Percentiles rank a stretch among this genome's conserved stretches.
phyloP scores from a whole-genome alignment of 2,329 filamentous ascomycete species.

The Xylaria arbuscula region DNA sequence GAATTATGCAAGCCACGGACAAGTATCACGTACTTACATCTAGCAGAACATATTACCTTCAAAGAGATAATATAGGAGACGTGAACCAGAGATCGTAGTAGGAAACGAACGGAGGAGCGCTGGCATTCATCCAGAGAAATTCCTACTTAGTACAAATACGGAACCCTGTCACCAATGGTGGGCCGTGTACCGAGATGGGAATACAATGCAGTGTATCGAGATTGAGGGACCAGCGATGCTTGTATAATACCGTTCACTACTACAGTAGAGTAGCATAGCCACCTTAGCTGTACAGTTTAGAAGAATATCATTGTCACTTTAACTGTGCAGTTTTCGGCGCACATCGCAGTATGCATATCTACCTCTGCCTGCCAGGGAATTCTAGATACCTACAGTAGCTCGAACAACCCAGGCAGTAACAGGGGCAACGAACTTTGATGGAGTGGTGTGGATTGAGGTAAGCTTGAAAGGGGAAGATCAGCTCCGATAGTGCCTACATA shows the following conservation, averaged over 20 bases:
- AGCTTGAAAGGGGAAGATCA: background rate
- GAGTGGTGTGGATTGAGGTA: conserved; percentile 8
- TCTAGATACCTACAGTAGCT: too few species aligned
- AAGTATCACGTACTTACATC: background rate
- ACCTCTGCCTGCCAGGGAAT: too few species aligned
- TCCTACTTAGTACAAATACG: background rate
- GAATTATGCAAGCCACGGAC: conserved; percentile 10
- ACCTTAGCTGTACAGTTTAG: background rate
- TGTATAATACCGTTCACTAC: background rate
- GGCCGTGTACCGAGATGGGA: background rate
- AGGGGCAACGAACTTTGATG: background rate
- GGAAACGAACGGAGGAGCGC: background rate
- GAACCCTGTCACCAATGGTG: background rate
- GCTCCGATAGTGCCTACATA: background rate
- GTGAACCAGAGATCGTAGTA: background rate
- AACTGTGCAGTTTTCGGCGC: background rate
- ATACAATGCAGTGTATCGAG: background rate
- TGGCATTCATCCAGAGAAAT: background rate
- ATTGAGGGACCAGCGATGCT: background rate
- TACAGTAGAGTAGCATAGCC: background rate
- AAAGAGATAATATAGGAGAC: background rate
- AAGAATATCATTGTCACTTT: too few species aligned
- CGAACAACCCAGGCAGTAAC: background rate
- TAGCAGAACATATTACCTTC: conserved; percentile 9
- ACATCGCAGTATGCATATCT: background rate